phyloP scores from a whole-genome alignment of 2,329 filamentous ascomycete genomes.

The Fusarium dlaminii region DNA sequence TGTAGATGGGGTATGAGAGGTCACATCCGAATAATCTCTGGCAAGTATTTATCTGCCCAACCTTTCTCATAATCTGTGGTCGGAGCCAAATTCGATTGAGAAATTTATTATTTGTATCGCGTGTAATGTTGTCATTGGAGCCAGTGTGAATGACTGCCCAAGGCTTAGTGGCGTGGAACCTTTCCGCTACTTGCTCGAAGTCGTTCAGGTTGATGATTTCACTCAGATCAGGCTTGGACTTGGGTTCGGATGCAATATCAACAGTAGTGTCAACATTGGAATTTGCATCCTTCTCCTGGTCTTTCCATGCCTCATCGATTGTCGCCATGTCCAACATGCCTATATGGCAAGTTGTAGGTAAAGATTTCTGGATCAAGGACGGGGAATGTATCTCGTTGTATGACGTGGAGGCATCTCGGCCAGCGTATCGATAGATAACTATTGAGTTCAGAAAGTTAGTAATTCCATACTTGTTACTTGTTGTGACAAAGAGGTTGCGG shows the following conservation, averaged over 20 bases:
- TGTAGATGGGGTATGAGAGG: neutral
- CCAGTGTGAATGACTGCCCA: neutral
- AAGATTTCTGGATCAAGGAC: neutral
- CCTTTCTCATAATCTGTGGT: neutral
- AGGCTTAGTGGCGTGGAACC: neutral
- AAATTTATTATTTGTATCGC: neutral
- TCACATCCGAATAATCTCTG: neutral
- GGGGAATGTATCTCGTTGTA: neutral
- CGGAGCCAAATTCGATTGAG: neutral
- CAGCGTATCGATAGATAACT: neutral
- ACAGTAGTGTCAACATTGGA: rapidly evolving
- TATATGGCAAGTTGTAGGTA: neutral
- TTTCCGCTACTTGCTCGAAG: neutral
- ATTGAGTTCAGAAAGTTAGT: neutral
- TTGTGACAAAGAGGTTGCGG: neutral
- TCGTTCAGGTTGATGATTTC: neutral
- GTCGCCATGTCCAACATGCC: neutral
- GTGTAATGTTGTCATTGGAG: neutral
- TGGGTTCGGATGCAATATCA: neutral
- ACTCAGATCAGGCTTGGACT: neutral
- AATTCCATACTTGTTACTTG: neutral
- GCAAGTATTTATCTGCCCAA: neutral
- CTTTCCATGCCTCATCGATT: neutral
- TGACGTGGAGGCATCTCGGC: neutral
- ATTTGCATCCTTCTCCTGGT: too few species aligned